Evolutionary conservation across 345 rosid genomes (phyloP).

Genomic region (Kernera saxatilis): DNA sequence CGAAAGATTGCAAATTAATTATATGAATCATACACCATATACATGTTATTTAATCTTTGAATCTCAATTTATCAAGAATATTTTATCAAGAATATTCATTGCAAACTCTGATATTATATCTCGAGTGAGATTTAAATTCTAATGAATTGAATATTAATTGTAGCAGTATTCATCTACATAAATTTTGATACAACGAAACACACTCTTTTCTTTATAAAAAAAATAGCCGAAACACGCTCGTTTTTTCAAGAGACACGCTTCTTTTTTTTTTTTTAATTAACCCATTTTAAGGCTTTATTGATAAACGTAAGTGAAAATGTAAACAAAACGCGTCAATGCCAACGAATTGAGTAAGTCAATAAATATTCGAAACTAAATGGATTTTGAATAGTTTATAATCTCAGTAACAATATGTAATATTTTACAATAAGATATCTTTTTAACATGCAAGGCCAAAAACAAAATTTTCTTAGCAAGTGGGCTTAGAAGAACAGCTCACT

Average conservation of each 20-base stretch:
- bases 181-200: background rate
- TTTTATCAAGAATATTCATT: background rate
- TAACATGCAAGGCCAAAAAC: background rate
- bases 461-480: constrained; percentile 7
- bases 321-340: background rate
- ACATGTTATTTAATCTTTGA: background rate
- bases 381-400: background rate
- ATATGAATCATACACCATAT: background rate
- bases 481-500: constrained; percentile 13
- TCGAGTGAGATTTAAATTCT: background rate
- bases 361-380: background rate
- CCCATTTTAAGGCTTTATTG: background rate
- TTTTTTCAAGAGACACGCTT: background rate
- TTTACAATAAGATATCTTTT: background rate
- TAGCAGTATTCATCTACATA: background rate
- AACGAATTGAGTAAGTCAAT: background rate
- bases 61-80: background rate
- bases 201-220: too few species aligned
- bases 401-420: background rate
- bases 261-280: background rate
- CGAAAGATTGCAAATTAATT: too few species aligned
- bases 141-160: too few species aligned
- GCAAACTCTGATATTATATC: background rate
- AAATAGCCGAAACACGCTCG: too few species aligned
- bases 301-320: background rate